These are phyloP conservation scores for Spizellomyces punctatus DNA, from an alignment of 192 early-diverging fungal genomes.

Conservation along the genomic window DNA sequence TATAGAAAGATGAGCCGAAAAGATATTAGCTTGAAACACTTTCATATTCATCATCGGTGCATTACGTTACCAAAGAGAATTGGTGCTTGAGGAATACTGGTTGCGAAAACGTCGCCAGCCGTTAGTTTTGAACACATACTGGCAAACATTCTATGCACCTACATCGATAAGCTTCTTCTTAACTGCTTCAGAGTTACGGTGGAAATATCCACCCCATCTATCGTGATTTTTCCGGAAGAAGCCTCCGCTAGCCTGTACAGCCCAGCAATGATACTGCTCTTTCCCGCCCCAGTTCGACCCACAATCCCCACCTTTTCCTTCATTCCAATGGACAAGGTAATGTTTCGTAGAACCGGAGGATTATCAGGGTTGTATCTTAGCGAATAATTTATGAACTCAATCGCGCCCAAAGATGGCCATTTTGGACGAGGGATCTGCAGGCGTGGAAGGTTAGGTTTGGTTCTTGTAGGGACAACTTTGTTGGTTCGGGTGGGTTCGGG, in stretches of 20 bases:
- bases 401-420: constrained; percentile 24
- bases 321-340: constrained; percentile 23
- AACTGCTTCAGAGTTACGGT: background rate
- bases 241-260: constrained; percentile 77
- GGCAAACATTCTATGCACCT: background rate
- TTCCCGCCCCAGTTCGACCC: constrained; percentile 48
- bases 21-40: too few relatives aligned
- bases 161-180: background rate
- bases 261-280: constrained; percentile 61
- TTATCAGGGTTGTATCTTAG: constrained; percentile 40
- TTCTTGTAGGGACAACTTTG: background rate
- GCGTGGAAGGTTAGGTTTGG: background rate
- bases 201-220: constrained; percentile 71
- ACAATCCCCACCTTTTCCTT: constrained; percentile 46
- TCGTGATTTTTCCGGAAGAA: constrained; percentile 55
- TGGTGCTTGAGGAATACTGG: background rate
- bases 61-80: background rate
- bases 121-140: background rate
- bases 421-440: constrained; percentile 23
- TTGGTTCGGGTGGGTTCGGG: background rate
- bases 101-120: background rate
- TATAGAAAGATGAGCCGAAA: constrained; percentile 27
- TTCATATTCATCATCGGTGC: background rate
- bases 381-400: constrained; percentile 26
- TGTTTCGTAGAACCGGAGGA: constrained; percentile 37